Conservation (phyloP, 225 moss, liverwort and hornwort species). For the Marchantia polymorpha region DNA sequence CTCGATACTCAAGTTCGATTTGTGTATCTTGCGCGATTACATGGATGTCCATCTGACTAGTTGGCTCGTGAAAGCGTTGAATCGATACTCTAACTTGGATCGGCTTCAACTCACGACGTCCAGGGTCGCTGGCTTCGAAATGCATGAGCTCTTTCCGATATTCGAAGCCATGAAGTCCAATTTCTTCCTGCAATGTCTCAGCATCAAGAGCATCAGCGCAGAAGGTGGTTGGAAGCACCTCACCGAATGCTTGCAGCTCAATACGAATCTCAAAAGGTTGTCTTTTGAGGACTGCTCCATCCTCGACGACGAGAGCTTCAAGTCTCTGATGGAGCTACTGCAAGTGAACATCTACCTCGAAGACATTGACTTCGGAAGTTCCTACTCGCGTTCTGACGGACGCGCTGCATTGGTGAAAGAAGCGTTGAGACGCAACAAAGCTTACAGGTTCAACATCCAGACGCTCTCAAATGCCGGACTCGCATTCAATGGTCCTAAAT, state of each 20-base stretch:
- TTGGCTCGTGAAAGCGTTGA: conserved; percentile 14
- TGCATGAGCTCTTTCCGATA: conserved; percentile 4
- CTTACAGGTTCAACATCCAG: neutral
- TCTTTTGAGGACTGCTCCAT: neutral
- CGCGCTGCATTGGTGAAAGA: conserved; percentile 13
- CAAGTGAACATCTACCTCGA: conserved; percentile 18
- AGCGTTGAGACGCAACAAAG: conserved; percentile 15
- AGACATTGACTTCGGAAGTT: conserved; percentile 11
- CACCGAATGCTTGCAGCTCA: conserved; percentile 3
- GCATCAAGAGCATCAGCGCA: conserved; percentile 1
- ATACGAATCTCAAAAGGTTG: conserved; percentile 4
- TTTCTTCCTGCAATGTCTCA: conserved; percentile 12
- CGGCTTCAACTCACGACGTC: neutral
- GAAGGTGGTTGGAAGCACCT: conserved; percentile 3
- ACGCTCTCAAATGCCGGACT: conserved; percentile 2
- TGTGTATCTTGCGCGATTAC: conserved; percentile 10
- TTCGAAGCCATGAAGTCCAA: conserved; percentile 12
- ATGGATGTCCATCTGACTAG: neutral
- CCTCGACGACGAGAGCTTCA: conserved; percentile 10
- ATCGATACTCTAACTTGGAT: conserved; percentile 12
- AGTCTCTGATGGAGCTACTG: conserved; percentile 25
- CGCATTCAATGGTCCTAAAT: conserved; percentile 2
- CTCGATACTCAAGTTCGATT: conserved; percentile 1
- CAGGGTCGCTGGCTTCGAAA: neutral
- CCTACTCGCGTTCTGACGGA: conserved; percentile 5